Base-by-base conservation (phyloP, 2,329 filamentous ascomycete genomes). In the Nigrospora oryzae region DNA sequence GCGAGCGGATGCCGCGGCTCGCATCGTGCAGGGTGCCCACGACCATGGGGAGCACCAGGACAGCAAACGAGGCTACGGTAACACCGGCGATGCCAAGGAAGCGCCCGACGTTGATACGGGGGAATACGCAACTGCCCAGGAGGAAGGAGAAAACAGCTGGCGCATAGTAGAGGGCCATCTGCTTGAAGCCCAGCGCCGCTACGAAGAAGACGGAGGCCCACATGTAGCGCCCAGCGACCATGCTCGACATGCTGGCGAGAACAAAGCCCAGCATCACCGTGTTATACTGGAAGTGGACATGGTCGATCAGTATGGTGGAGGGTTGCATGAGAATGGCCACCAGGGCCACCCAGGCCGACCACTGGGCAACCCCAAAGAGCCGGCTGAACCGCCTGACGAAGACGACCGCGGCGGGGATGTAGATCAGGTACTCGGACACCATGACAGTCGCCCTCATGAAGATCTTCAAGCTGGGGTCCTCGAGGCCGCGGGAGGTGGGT, bases 151-250 rank as follows among this genome's bases (percentile, higher is more conserved):
- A 97, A 46, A 97, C 83, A 16, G 84, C 83, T 13, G 94, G 90
- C 3, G 94, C 89, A 64, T 96, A 98, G 69, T 97, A 98, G 14
- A 98, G 74, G 1, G 91, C 91, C 94, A 98, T 98, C 65, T 98
- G 93, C 71, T 98, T 98, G 74, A 97, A 98, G 6, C 89, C 89
- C n/a, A 98, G 72, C 3, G 91, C 87, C 14, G 79, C 81, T 7
- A 98, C 93, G 56, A 98, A 98, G 69, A 95, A 95, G 47, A 95
- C 79, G 50, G 88, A 89, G 23, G 87, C 81, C 89, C 91, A 96
- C 49, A 94, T 77, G 56, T 84, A 84, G 40, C 89, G 79, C 4
- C 87, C 87, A 3, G 89, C 89, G 42, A 95, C 65, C 67, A 97
- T 85, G 62, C 86, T 93, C 36, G 91, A 93, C 69, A 96, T 81